These are phyloP conservation scores for Avena atlantica DNA, from an alignment of 176 grass and related monocot species.

Conservation along the genomic window DNA sequence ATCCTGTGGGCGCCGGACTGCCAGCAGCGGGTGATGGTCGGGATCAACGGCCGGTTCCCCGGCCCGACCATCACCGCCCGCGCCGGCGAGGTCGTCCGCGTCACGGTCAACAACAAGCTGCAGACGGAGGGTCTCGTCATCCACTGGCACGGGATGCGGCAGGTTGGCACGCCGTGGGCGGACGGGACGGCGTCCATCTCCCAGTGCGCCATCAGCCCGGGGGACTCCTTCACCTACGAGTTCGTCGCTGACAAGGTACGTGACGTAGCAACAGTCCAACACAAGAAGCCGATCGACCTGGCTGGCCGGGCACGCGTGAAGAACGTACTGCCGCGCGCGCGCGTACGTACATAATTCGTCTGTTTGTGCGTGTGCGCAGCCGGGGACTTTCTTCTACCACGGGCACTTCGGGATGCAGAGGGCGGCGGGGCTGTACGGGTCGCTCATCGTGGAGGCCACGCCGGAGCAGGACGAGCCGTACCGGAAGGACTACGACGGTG, in stretches of 20 bases:
- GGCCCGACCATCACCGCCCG: slow-evolving; percentile 32
- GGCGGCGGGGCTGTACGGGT: slow-evolving; percentile 79
- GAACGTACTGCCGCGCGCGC: background rate
- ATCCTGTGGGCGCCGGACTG: slow-evolving; percentile 50
- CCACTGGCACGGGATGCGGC: slow-evolving; percentile 53
- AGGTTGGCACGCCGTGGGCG: slow-evolving; percentile 43
- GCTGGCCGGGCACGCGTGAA: background rate
- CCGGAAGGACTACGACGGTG: slow-evolving; percentile 57
- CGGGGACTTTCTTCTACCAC: slow-evolving; percentile 83
- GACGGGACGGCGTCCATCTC: slow-evolving; percentile 43
- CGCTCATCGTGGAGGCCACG: slow-evolving; percentile 61
- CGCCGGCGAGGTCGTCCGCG: background rate
- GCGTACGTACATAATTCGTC: background rate
- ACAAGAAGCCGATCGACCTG: background rate
- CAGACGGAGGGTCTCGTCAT: slow-evolving; percentile 43
- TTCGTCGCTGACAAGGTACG: slow-evolving; percentile 36
- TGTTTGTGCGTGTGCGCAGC: background rate
- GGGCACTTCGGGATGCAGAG: slow-evolving; percentile 95
- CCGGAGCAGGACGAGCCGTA: slow-evolving; percentile 58
- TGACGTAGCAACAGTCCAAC: too few relatives aligned
- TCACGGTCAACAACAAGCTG: slow-evolving; percentile 37
- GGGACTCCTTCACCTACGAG: slow-evolving; percentile 17
- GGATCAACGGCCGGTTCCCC: slow-evolving; percentile 47
- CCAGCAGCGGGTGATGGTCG: slow-evolving; percentile 47
- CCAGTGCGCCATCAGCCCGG: slow-evolving; percentile 20